phyloP scores from a whole-genome alignment of 2,329 filamentous ascomycete species.

The Ceratocystis albifundus region DNA sequence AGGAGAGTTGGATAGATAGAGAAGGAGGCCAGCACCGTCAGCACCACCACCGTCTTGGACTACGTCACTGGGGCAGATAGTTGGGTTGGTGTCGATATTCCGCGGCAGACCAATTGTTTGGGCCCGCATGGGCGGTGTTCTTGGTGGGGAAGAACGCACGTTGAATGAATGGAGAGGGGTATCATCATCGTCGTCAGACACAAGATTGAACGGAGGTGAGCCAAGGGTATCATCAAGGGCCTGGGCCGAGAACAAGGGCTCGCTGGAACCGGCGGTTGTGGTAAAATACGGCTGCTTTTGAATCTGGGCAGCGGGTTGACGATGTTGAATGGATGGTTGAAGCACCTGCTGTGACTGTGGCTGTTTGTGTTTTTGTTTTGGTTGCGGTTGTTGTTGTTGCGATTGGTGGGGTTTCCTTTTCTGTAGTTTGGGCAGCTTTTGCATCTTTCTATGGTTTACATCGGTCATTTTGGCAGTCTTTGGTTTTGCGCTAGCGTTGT shows the following conservation, averaged over 20 bases:
- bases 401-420: not conserved
- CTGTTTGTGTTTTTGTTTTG: not conserved
- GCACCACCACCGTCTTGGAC: slow-evolving; percentile 39
- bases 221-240: slow-evolving; percentile 54
- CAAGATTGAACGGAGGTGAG: slow-evolving; percentile 47
- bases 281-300: slow-evolving; percentile 64
- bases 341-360: slow-evolving; percentile 12
- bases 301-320: slow-evolving; percentile 10
- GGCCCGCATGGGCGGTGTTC: slow-evolving; percentile 61
- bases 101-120: slow-evolving; percentile 38
- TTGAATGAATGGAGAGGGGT: slow-evolving; percentile 67
- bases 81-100: slow-evolving; percentile 26
- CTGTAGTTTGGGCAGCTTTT: not conserved
- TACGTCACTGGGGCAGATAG: slow-evolving; percentile 16
- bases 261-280: slow-evolving; percentile 55
- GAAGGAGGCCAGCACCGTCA: slow-evolving; percentile 67
- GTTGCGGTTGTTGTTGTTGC: not conserved
- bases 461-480: not conserved
- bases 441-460: not conserved
- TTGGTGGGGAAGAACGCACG: slow-evolving; percentile 67
- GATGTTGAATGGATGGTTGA: slow-evolving; percentile 1
- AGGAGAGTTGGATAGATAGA: slow-evolving; percentile 84
- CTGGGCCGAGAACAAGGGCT: slow-evolving; percentile 67
- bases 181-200: slow-evolving; percentile 65
- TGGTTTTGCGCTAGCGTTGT: slow-evolving; percentile 10